phyloP scores from a whole-genome alignment of 805 yeast genomes.

The Suhomyces vadensis region DNA sequence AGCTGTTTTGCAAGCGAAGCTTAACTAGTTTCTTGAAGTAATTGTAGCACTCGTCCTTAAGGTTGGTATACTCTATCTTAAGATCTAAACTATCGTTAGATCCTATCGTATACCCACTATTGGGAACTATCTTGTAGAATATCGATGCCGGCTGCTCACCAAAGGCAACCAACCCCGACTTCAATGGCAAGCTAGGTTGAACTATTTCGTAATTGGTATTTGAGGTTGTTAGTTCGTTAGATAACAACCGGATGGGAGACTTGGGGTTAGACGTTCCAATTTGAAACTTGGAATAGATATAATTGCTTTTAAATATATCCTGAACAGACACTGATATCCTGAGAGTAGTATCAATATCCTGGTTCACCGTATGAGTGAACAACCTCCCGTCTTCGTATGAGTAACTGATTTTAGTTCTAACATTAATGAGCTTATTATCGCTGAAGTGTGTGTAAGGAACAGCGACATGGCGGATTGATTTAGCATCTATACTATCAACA shows the following conservation, averaged over 20 bases:
- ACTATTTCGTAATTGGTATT: constrained; percentile 27
- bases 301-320: constrained; percentile 63
- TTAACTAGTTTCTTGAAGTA: constrained; percentile 17
- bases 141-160: constrained; percentile 70
- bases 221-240: constrained; percentile 40
- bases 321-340: constrained; percentile 76
- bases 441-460: constrained; percentile 19
- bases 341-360: constrained; percentile 53
- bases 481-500: not conserved
- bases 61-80: constrained; percentile 45
- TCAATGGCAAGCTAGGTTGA: constrained; percentile 21
- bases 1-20: constrained; percentile 10
- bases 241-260: constrained; percentile 54
- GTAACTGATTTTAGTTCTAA: constrained; percentile 25
- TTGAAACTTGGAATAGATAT: constrained; percentile 66
- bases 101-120: constrained; percentile 16
- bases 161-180: constrained; percentile 46
- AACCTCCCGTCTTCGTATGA: constrained; percentile 16
- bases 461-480: not conserved
- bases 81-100: constrained; percentile 43
- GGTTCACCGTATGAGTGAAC: constrained; percentile 24
- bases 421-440: constrained; percentile 26
- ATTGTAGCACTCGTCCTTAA: constrained; percentile 45
- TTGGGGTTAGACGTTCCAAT: constrained; percentile 56
- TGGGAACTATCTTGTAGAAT: constrained; percentile 52